Percentiles rank a stretch among this genome's conserved stretches.
Evolutionary conservation across 1,284 basidiomycete species (phyloP).

Genomic region (Cyathus olla): DNA sequence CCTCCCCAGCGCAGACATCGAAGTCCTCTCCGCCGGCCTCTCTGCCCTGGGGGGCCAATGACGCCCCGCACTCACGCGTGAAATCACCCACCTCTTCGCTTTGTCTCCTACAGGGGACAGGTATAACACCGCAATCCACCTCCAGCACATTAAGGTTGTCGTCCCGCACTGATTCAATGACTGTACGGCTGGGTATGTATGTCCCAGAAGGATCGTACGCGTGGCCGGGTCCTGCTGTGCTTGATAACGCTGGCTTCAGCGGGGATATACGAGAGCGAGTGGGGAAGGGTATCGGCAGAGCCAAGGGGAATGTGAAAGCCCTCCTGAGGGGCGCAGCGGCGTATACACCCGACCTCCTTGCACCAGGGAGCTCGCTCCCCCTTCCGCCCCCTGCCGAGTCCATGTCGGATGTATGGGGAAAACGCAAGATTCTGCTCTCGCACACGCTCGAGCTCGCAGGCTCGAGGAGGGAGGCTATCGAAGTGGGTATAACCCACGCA

Average conservation of each 20-base stretch:
- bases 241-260: slow-evolving; percentile 39
- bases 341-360: slow-evolving; percentile 17
- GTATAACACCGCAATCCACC: slow-evolving; percentile 73
- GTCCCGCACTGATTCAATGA: slow-evolving; percentile 91
- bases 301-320: slow-evolving; percentile 42
- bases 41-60: slow-evolving; percentile 86
- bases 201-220: slow-evolving; percentile 72
- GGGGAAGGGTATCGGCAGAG: slow-evolving; percentile 17
- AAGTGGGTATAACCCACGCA: slow-evolving; percentile 64
- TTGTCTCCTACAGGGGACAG: slow-evolving; percentile 53
- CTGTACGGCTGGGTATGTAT: slow-evolving; percentile 70
- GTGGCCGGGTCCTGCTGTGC: slow-evolving; percentile 76
- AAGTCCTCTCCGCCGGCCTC: slow-evolving; percentile 81
- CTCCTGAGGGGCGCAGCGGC: slow-evolving; percentile 37
- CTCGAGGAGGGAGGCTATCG: slow-evolving; percentile 63
- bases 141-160: slow-evolving; percentile 68
- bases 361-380: neutral
- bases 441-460: slow-evolving; percentile 61
- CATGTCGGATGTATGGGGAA: slow-evolving; percentile 47
- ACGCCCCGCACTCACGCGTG: slow-evolving; percentile 79
- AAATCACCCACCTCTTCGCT: slow-evolving; percentile 89
- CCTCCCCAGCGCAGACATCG: slow-evolving; percentile 73
- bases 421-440: slow-evolving; percentile 70
- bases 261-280: slow-evolving; percentile 32
- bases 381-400: slow-evolving; percentile 9